Base-by-base conservation (phyloP, 768 basidiomycete species). In the Tulasnella sp. region DNA sequence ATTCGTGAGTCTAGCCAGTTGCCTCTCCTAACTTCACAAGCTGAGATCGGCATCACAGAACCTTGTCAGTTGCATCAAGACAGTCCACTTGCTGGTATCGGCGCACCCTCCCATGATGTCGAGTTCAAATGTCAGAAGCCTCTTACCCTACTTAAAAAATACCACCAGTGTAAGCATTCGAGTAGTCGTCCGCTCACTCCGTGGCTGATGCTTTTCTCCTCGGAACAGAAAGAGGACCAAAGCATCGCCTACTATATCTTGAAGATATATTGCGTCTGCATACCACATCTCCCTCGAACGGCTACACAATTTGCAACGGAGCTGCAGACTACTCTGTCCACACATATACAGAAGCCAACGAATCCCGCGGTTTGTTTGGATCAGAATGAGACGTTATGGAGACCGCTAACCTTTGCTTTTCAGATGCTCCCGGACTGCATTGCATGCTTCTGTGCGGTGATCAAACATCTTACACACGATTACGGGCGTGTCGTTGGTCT, bases 351-450 rank as follows among this genome's bases (percentile, higher is more conserved):
- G 29, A 59, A 59, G 30, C 58, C 58, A 19, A 32, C 45, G 21
- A 59, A 49, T 27, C 47, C 50, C 8, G 19, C 27, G 71, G 87
- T 88, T 61, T 29, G 79, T 38, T 38, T 5, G 44, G 11, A n/a
- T 43, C 8, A 1, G 2, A 1, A 13, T 56, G 15, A 27, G n/a
- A n/a, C n/a, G n/a, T n/a, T n/a, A n/a, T n/a, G n/a, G n/a, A 32
- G 24, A 23, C 24, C 11, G 19, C 24, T 24, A 38, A 38, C 7
- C 34, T 38, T 38, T 38, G 15, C 34, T 15, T 17, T 44, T 1
- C 64, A 93, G 86, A 84, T 86, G 21, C 71, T 98, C 30, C 91
- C 94, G 73, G 96, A 97, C 71, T 82, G 83, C 11, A 87, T 98
- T 13, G 90, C 90, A 0, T 97, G 94, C 64, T 84, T 95, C 74